These are phyloP conservation scores for Oryza longistaminata DNA, from an alignment of 176 grass and related monocot species.

Conservation along the genomic window DNA sequence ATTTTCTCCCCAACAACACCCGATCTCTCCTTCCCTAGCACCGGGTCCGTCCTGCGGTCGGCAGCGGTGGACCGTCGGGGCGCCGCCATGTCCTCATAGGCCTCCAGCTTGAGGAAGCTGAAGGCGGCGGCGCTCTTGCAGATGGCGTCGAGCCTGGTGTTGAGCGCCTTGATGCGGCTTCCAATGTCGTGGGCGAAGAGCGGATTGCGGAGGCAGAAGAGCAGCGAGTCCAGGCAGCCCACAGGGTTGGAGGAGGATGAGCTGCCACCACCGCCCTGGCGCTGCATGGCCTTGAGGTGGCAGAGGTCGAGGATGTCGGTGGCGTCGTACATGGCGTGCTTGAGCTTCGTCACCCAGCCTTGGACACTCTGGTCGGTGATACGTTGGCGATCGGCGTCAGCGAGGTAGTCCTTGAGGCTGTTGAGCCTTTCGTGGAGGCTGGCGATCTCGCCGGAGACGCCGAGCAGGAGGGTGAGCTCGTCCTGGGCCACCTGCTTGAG, in stretches of 20 bases:
- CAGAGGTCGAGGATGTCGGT: conserved; percentile 23
- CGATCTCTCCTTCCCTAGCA: not conserved
- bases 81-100: not conserved
- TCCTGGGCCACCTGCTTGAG: not conserved
- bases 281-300: conserved; percentile 22
- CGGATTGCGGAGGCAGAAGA: not conserved
- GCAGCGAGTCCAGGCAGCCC: not conserved
- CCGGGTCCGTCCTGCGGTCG: not conserved
- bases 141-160: not conserved
- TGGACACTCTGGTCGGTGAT: not conserved
- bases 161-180: conserved; percentile 12
- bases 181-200: not conserved
- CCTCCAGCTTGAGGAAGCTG: conserved; percentile 2
- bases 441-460: not conserved
- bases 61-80: too few species aligned
- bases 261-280: too few species aligned
- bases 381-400: conserved; percentile 3
- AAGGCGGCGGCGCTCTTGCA: not conserved
- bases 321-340: not conserved
- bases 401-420: not conserved
- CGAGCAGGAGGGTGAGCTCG: not conserved
- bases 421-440: not conserved
- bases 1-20: conserved; percentile 19
- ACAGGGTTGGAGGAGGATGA: too few species aligned
- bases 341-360: conserved; percentile 29